Evolutionary conservation across 352 stramenopile genomes (phyloP).

Genomic region (Phytophthora kernoviae): DNA sequence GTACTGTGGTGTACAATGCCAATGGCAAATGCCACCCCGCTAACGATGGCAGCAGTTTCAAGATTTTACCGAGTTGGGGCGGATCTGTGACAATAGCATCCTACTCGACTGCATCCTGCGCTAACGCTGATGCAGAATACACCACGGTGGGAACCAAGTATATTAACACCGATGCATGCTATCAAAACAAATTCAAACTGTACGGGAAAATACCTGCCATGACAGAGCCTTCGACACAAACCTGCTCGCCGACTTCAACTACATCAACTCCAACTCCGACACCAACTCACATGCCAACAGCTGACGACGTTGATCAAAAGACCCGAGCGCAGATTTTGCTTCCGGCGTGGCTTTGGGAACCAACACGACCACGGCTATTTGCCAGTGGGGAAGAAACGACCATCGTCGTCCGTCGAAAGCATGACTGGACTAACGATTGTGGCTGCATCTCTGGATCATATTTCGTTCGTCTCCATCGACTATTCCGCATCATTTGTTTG

Average conservation of each 20-base stretch:
- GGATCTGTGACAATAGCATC: slow-evolving; percentile 12
- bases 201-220: slow-evolving; percentile 8
- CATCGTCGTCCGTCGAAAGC: neutral
- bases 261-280: neutral
- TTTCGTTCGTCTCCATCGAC: neutral
- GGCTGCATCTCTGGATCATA: neutral
- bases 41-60: slow-evolving; percentile 7
- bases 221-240: neutral
- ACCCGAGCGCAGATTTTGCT: neutral
- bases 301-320: neutral
- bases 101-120: slow-evolving; percentile 7
- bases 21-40: slow-evolving; percentile 4
- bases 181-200: slow-evolving; percentile 3
- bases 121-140: slow-evolving; percentile 7
- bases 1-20: slow-evolving; percentile 4
- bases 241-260: neutral
- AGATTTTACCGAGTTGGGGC: slow-evolving; percentile 6
- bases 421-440: neutral
- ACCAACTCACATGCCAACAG: neutral
- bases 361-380: neutral
- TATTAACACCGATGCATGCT: slow-evolving; percentile 12
- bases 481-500: neutral
- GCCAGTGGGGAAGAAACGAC: neutral
- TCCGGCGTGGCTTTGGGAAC: neutral
- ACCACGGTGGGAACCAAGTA: slow-evolving; percentile 16